Base-by-base conservation (phyloP, 1,139 yeast species). In the Candida glucosophila region DNA sequence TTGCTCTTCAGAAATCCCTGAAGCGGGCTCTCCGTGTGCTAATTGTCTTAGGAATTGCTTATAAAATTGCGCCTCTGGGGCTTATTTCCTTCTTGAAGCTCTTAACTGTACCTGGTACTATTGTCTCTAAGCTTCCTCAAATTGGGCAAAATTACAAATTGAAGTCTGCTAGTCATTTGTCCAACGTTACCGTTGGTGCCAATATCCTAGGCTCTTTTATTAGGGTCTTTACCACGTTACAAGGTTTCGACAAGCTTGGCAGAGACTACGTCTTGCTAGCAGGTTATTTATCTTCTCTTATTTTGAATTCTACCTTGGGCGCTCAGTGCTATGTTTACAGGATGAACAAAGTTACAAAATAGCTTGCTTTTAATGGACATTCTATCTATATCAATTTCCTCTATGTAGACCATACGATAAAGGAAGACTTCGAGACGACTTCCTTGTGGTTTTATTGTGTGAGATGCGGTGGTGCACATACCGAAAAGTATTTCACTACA, bases 91-190 rank as follows among this genome's bases (percentile, higher is more conserved):
- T 48, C 2, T 55, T 75, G 31, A 75, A 73, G 37, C 55, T 67
- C 11, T 44, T 67, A 30, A 65, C 67, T 22, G 69, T 74, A 28
- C 82, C 82, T 6, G 45, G 75, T 23, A 54, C 67, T 6, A 55
- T 74, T 12, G 41, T 61, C 12, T 61, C 77, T 24, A 74, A 72
- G 42, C 35, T 74, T 17, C 79, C 80, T 2, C 82, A 75, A 41
- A 70, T 75, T 29, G 40, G 45, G 23, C 49, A 58, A 23, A 73
- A 73, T 40, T 52, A 58, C 37, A 51, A 47, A 25, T 60, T 65
- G 40, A 56, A 60, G 35, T 64, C 76, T 3, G 72, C 79, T 1
- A 65, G 66, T 14, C 77, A 73, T 40, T 58, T 75, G 36, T 62
- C 76, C 12, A 57, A 61, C 10, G 49, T 72, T 23, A 67, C 78